Base-by-base conservation (phyloP, 1,139 yeast species). In the Candida tetrigidarum region DNA sequence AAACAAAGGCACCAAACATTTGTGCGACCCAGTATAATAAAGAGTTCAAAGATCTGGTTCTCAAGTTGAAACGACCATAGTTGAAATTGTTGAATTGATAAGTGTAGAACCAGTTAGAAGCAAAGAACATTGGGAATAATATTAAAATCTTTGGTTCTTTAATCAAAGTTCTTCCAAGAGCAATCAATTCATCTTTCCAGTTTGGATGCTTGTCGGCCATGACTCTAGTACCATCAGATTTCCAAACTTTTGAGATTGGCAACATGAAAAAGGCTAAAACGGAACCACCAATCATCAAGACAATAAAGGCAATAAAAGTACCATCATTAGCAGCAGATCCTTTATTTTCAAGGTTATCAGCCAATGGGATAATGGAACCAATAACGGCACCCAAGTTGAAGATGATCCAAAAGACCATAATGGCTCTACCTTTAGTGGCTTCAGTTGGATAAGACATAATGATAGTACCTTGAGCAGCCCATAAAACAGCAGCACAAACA, bases 71-170 rank as follows among this genome's bases (percentile, higher is more conserved):
- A 49, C 78, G 69, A 18, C 79, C 79, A 32, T 77, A 79, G 58
- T 81, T 81, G 59, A 76, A 71, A 50, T 78, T 79, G 57, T 80
- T 80, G 54, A 79, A 81, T 61, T 82, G 86, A 62, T 81, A 81
- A 37, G 86, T 78, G 67, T 80, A 80, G 65, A 81, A 82, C 83
- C 83, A 81, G 67, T 82, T 82, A 34, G 86, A 78, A 16, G 83
- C 74, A 55, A 79, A 78, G 60, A 81, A 82, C 80, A 80, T 76
- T 35, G 84, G 84, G 72, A 81, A 80, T 58, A 82, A 54, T 25
- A 76, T 56, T 39, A 69, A 58, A 45, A 76, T 74, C 54, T 63
- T 69, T 44, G 82, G 81, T 52, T 81, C 84, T 27, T 58, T 55
- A 42, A 60, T 62, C 52, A 81, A 66, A 41, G 76, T 60, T 44